These are phyloP conservation scores for Sedum album DNA, from an alignment of 164 flowering plant genomes.

Conservation along the genomic window DNA sequence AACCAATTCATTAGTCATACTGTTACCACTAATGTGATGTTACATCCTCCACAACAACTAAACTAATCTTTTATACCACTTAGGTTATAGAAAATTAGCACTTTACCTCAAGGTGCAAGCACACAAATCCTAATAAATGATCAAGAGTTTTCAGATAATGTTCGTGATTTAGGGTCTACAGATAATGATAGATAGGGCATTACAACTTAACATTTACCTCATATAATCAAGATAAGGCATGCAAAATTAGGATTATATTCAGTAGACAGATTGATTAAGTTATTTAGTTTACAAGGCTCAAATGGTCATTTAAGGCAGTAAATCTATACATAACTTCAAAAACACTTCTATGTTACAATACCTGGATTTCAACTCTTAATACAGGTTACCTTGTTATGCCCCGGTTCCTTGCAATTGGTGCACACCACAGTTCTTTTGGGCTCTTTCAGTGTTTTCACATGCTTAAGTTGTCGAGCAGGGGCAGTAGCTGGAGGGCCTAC, in stretches of 20 bases:
- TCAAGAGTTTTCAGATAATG: too few relatives aligned
- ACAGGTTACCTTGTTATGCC: conserved; percentile 57
- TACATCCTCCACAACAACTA: too few relatives aligned
- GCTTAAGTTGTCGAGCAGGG: conserved; percentile 27
- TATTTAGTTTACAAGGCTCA: background rate
- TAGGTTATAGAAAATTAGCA: too few relatives aligned
- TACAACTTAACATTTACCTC: too few relatives aligned
- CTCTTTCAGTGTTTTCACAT: conserved; percentile 11
- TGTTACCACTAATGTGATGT: too few relatives aligned
- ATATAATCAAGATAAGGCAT: too few relatives aligned
- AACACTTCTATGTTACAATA: background rate
- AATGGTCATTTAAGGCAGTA: background rate
- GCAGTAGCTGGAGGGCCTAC: conserved; percentile 39
- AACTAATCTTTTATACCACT: too few relatives aligned
- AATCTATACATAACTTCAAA: background rate
- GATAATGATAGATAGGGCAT: too few relatives aligned
- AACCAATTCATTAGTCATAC: too few relatives aligned
- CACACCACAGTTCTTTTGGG: conserved; percentile 34
- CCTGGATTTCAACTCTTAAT: conserved; percentile 10
- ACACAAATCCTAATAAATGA: too few relatives aligned
- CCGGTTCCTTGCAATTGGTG: conserved; percentile 42
- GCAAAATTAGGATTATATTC: background rate
- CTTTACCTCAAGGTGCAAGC: too few relatives aligned
- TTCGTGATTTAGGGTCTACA: too few relatives aligned
- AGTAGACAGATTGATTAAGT: background rate